Evolutionary conservation across 805 yeast species (phyloP).

Genomic region (Suhomyces vadensis): DNA sequence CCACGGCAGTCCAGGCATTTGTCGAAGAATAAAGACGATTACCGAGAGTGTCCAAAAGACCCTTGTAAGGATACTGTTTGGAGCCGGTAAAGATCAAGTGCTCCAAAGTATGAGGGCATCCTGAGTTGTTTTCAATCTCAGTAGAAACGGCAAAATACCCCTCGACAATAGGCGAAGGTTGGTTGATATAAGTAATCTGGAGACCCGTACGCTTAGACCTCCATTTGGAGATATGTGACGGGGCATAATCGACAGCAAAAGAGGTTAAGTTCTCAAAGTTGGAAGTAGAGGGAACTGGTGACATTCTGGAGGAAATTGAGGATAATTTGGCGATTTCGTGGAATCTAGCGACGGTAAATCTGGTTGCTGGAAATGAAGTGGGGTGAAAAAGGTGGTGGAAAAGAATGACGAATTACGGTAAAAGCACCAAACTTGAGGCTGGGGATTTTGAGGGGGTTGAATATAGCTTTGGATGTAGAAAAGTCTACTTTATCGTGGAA

Average conservation of each 20-base stretch:
- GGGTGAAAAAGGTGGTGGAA: too few relatives aligned
- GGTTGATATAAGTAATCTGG: conserved; percentile 72
- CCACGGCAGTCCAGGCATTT: conserved; percentile 97
- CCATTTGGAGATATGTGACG: conserved; percentile 73
- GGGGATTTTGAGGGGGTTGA: too few relatives aligned
- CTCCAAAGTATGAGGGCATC: conserved; percentile 94
- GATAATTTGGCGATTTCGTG: neutral
- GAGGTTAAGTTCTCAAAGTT: conserved; percentile 23
- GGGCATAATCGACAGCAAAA: conserved; percentile 75
- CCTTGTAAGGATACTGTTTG: conserved; percentile 84
- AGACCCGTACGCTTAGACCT: conserved; percentile 77
- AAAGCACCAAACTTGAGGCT: too few relatives aligned
- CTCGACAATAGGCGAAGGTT: conserved; percentile 82
- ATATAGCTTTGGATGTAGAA: too few relatives aligned
- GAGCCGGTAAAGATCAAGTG: conserved; percentile 96
- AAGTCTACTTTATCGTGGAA: too few relatives aligned
- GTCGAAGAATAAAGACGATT: conserved; percentile 81
- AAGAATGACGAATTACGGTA: too few relatives aligned
- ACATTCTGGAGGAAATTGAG: neutral
- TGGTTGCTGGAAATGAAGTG: neutral
- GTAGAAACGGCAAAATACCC: conserved; percentile 98
- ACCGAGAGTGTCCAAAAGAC: conserved; percentile 83
- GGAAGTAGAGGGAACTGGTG: neutral
- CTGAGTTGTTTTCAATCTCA: conserved; percentile 82
- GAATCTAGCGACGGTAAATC: neutral